A percentile compares a stretch with the other conserved stretches of the same genome.
These are phyloP conservation scores for Posidonia oceanica DNA, from an alignment of 116 monocot species.

Conservation along the genomic window DNA sequence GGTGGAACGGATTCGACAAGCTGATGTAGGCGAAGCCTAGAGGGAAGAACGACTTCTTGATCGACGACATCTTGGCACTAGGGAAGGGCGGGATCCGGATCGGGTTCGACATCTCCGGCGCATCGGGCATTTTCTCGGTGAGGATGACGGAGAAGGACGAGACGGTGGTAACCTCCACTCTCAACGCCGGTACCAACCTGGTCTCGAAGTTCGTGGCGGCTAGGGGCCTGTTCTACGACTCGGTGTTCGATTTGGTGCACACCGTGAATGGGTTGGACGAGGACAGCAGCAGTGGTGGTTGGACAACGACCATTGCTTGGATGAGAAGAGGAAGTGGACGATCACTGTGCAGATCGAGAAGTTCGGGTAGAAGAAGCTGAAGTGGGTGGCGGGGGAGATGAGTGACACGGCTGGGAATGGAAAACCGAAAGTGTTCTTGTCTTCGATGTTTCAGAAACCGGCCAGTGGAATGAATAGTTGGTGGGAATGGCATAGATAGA, in stretches of 20 bases:
- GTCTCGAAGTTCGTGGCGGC: slow-evolving; percentile 40
- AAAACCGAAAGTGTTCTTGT: too few relatives aligned
- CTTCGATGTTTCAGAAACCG: too few relatives aligned
- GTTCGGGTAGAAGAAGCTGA: slow-evolving; percentile 86
- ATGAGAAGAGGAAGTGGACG: slow-evolving; percentile 54
- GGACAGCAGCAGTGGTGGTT: slow-evolving; percentile 51
- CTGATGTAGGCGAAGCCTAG: too few relatives aligned
- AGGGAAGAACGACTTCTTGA: too few relatives aligned
- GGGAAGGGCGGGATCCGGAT: slow-evolving; percentile 1
- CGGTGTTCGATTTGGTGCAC: slow-evolving; percentile 81
- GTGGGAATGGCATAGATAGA: too few relatives aligned
- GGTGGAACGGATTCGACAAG: too few relatives aligned
- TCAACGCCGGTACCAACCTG: slow-evolving; percentile 12
- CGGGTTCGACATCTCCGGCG: slow-evolving; percentile 48
- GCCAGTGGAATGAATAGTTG: too few relatives aligned
- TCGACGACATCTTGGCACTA: too few relatives aligned
- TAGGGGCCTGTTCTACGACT: slow-evolving; percentile 68
- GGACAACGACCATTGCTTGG: slow-evolving; percentile 61
- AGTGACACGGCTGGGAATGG: slow-evolving; percentile 7
- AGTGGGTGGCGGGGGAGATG: slow-evolving; percentile 83
- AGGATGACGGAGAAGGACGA: slow-evolving; percentile 80
- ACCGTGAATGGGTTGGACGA: slow-evolving; percentile 5
- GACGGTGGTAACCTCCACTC: slow-evolving; percentile 53
- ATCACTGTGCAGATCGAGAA: slow-evolving; percentile 53
- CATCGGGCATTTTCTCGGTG: slow-evolving; percentile 59